Evolutionary conservation across 768 basidiomycete species (phyloP).

Genomic region (Collybia sp.): DNA sequence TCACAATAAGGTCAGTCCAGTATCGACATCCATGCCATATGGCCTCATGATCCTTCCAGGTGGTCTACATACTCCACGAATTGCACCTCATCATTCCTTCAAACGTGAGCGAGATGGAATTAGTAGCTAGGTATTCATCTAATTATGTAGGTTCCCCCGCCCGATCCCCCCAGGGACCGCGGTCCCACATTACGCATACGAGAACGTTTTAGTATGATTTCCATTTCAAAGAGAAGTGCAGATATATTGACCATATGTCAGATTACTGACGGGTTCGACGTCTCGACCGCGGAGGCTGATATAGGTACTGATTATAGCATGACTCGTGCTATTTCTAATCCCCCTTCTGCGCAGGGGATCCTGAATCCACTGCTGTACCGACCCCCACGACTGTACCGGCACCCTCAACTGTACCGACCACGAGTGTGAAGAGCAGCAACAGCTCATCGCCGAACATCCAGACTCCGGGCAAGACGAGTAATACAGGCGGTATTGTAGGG

Average conservation of each 20-base stretch:
- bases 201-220: conserved; percentile 30
- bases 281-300: conserved; percentile 19
- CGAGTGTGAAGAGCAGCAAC: neutral
- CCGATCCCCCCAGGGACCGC: conserved; percentile 34
- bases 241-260: neutral
- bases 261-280: conserved; percentile 26
- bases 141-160: conserved; percentile 22
- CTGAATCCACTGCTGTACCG: neutral
- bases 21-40: conserved; percentile 1
- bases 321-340: too few species aligned
- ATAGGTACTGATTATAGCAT: too few species aligned
- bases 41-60: conserved; percentile 18
- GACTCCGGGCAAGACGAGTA: too few species aligned
- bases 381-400: conserved; percentile 26
- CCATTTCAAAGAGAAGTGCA: neutral
- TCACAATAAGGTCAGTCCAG: conserved; percentile 28
- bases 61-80: conserved; percentile 45
- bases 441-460: neutral
- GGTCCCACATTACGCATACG: conserved; percentile 48
- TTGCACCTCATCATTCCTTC: conserved; percentile 32
- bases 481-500: conserved; percentile 57
- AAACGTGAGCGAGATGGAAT: conserved; percentile 19
- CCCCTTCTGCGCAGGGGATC: too few species aligned
- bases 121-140: neutral
- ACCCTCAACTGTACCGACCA: conserved; percentile 7